These are phyloP conservation scores for Clausena lansium DNA, from an alignment of 345 rosid species.

Conservation along the genomic window DNA sequence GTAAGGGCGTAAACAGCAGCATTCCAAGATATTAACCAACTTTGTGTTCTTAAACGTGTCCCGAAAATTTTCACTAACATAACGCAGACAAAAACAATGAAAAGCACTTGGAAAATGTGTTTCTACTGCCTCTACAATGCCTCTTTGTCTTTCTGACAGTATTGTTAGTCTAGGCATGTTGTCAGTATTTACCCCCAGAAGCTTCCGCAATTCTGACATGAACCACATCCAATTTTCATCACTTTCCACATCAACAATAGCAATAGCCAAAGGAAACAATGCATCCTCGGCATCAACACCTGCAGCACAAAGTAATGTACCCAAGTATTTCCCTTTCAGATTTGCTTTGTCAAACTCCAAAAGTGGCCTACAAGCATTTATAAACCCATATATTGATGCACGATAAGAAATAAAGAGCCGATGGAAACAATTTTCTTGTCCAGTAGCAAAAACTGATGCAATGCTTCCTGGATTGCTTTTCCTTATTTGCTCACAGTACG, in stretches of 20 bases:
- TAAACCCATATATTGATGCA: slow-evolving; percentile 88
- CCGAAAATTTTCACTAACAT: slow-evolving; percentile 84
- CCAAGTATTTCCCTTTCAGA: slow-evolving; percentile 94
- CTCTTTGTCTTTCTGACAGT: slow-evolving; percentile 85
- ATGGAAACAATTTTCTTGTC: slow-evolving; percentile 92
- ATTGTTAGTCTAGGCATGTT: slow-evolving; percentile 97
- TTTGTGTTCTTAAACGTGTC: slow-evolving; percentile 94
- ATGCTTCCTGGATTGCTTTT: slow-evolving; percentile 83
- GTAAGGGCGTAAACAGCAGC: slow-evolving; percentile 98
- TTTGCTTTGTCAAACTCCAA: slow-evolving; percentile 88
- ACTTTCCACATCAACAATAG: slow-evolving; percentile 73
- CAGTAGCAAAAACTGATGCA: slow-evolving; percentile 82
- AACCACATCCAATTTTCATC: slow-evolving; percentile 99
- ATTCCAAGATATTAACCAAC: slow-evolving; percentile 89
- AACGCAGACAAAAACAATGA: slow-evolving; percentile 92
- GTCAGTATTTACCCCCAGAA: slow-evolving; percentile 88
- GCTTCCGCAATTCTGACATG: slow-evolving; percentile 91
- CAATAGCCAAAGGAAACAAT: slow-evolving; percentile 89
- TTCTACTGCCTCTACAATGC: slow-evolving; percentile 88
- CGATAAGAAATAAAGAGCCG: slow-evolving; percentile 85
- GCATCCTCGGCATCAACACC: slow-evolving; percentile 91
- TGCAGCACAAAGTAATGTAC: slow-evolving; percentile 81
- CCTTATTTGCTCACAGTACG: slow-evolving; percentile 85
- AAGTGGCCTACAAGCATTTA: slow-evolving; percentile 92
- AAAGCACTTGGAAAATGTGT: slow-evolving; percentile 95